Base-by-base conservation (phyloP, 805 yeast genomes). In the Cyberlindnera suaveolens region DNA sequence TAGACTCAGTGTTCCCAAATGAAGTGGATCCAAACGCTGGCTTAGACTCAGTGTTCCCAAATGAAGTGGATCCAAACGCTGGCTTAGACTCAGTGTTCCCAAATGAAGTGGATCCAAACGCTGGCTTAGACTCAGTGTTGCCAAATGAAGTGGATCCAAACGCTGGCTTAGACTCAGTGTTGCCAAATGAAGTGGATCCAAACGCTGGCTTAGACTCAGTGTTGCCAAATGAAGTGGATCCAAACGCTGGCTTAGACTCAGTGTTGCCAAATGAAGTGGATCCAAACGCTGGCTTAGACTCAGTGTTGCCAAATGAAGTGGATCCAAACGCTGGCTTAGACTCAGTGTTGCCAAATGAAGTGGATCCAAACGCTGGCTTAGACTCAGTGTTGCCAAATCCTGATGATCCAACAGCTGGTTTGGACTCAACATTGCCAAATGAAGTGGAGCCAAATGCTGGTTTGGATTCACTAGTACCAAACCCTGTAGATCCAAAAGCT, bases 131-230 rank as follows among this genome's bases (percentile, higher is more conserved):
- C 10, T 23, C 26, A 23, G 10, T 23, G 11, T 58, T 40, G 10
- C 64, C 66, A 41, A 58, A 61, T 1, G 26, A 23, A n/a, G 38
- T 16, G 3, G 38, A 15, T 15, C 42, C 43, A 35, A 41, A 41
- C 27, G 45, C 37, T 9, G 40, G 29, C 17, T 27, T 11, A 18
- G 19, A 4, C 5, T 6, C 29, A n/a, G 44, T 26, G 17, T 31
- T 31, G 11, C 42, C 57, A 39, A 54, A 53, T 6, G 49, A 42
- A 34, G 59, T 39, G n/a, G 60, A 43, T 7, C 64, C 69, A 43
- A 62, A 64, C 2, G 58, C 40, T 10, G 65, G 46, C 20, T 32
- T 27, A 11, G 23, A 23, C 5, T 16, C 23, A 8, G 34, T 40
- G 13, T 26, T 23, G 7, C 26, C 26, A 8, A 23, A 23, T 8